Evolutionary conservation across 2,329 filamentous ascomycete genomes (phyloP), one percentile per base, ranked within the genome.

Genomic region (Ceratocystis destructans): DNA sequence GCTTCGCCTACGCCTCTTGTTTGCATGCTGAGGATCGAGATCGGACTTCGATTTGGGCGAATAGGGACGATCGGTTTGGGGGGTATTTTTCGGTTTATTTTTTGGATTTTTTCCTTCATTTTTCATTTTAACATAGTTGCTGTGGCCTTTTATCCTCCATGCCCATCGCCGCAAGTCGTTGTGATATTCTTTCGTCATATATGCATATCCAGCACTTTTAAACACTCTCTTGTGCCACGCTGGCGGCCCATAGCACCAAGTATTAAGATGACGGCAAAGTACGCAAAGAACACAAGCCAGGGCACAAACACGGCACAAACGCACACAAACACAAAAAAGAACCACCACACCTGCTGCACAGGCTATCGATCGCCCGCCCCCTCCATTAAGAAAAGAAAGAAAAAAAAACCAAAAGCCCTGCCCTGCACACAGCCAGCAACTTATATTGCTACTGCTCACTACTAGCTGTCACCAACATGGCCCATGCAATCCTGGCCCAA

Each of bases 401-500:
- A 6, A 33, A 31, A 31, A 31, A 22, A 22, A 22, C 1, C 22
- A 22, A 55, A 55, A 17, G 5, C 15, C 50, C 28, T 55, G 5
- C 15, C 50, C 28, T 55, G 50, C 50, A 28, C 50, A 7, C 15
- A 33, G 8, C 33, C 33, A 33, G 8, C 33, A 33, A 33, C 33
- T 33, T 33, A 33, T 8, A 33, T 33, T 33, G 33, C 7, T 8
- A 33, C 48, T 53, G 20, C n/a, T n/a, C 48, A 55, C 50, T 25
- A 46, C 12, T 37, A 62, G 41, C 61, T 62, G 61, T 62, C 61
- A 62, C 41, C 61, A 33, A 28, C 61, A 62, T 62, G 61, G 61
- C 61, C 61, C 61, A 62, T 62, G 61, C 61, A 31, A 46, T 62
- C 37, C 61, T 46, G 61, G 22, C 33, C 20, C 37, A 25, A 28